phyloP scores from a whole-genome alignment of 2,329 filamentous ascomycete species.

The Diaporthe sp. region DNA sequence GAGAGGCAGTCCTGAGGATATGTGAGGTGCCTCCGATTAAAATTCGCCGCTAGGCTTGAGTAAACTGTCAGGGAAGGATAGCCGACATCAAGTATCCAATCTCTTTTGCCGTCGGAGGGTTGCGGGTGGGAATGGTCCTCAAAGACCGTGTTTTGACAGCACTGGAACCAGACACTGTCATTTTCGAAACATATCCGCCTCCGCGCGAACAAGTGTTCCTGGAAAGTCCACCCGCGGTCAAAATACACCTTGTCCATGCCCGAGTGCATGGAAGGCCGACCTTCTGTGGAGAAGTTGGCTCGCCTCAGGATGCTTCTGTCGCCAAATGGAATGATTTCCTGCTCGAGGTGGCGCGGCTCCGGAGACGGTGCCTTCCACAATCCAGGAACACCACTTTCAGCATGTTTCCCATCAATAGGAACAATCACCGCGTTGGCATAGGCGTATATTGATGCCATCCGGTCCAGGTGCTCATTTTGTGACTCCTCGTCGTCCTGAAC shows the following conservation, averaged over 20 bases:
- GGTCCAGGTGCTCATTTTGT: background rate
- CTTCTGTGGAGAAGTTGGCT: background rate
- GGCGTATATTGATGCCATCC: conserved; percentile 29
- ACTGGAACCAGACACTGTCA: conserved; percentile 15
- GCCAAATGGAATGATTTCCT: background rate
- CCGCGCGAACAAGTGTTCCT: conserved; percentile 15
- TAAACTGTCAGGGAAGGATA: conserved; percentile 1
- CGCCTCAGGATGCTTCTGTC: background rate
- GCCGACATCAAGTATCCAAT: background rate
- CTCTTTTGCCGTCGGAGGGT: background rate
- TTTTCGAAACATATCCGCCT: conserved; percentile 25
- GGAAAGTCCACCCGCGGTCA: conserved; percentile 33
- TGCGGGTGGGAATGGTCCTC: conserved; percentile 3
- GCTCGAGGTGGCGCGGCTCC: background rate
- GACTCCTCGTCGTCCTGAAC: conserved; percentile 4
- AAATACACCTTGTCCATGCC: background rate
- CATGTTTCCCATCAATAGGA: conserved; percentile 1
- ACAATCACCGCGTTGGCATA: conserved; percentile 23
- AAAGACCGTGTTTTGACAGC: background rate
- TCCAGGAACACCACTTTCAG: background rate
- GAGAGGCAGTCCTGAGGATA: conserved; percentile 41
- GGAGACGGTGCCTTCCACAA: background rate
- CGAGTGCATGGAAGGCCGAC: background rate
- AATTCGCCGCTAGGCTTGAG: background rate
- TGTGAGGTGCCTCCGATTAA: conserved; percentile 39